Conservation (phyloP, 2,329 filamentous ascomycete species). For the Sclerotinia trifoliorum region DNA sequence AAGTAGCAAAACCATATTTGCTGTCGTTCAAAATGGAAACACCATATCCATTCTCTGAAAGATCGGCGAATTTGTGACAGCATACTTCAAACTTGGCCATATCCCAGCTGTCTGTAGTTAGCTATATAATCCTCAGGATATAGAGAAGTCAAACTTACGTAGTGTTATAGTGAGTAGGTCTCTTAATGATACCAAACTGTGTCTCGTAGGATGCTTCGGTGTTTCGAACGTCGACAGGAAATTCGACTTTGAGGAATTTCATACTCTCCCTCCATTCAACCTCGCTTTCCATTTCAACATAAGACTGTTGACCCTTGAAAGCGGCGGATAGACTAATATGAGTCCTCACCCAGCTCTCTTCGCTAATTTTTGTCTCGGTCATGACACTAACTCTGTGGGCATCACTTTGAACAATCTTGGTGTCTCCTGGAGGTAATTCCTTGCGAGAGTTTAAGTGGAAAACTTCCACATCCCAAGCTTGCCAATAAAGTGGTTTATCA, state of each 20-base stretch:
- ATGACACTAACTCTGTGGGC: conserved; percentile 76
- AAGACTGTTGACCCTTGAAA: conserved; percentile 62
- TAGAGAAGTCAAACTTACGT: conserved; percentile 48
- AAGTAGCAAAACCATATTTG: conserved; percentile 94
- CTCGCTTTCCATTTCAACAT: conserved; percentile 76
- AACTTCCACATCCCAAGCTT: conserved; percentile 97
- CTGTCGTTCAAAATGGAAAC: conserved; percentile 92
- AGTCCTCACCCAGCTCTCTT: conserved; percentile 80
- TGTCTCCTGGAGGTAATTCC: conserved; percentile 67
- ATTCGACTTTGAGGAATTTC: conserved; percentile 98
- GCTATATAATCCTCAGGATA: conserved; percentile 21
- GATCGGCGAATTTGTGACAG: conserved; percentile 90
- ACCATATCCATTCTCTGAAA: conserved; percentile 84
- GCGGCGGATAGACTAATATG: conserved; percentile 77
- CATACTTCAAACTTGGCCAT: conserved; percentile 98
- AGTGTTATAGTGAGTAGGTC: conserved; percentile 98
- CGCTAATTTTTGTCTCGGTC: conserved; percentile 84
- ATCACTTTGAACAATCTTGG: conserved; percentile 68
- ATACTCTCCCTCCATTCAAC: conserved; percentile 97
- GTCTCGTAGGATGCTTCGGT: conserved; percentile 95
- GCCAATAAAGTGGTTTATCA: conserved; percentile 96
- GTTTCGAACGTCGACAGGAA: conserved; percentile 87
- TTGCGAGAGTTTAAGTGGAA: conserved; percentile 86
- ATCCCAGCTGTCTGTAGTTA: conserved; percentile 63
- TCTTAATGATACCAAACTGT: conserved; percentile 82